Evolutionary conservation across 1,284 basidiomycete genomes (phyloP).

Genomic region (Chalciporus sp.): DNA sequence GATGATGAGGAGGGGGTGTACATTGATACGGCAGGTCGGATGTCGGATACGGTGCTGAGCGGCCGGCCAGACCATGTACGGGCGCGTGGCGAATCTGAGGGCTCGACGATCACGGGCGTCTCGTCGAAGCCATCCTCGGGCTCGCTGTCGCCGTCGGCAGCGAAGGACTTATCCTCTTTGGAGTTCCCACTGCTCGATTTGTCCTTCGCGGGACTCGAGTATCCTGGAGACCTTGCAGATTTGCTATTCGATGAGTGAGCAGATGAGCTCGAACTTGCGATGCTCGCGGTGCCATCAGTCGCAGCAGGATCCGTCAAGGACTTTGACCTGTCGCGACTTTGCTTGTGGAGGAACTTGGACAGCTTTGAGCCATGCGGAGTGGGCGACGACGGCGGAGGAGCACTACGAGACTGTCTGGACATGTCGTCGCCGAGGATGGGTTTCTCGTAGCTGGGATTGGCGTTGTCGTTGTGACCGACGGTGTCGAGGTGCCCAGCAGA

Average conservation of each 20-base stretch:
- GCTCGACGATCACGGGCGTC: constrained; percentile 55
- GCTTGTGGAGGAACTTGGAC: constrained; percentile 67
- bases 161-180: constrained; percentile 17
- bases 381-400: constrained; percentile 38
- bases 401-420: constrained; percentile 42
- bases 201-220: constrained; percentile 19
- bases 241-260: constrained; percentile 31
- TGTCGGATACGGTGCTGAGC: constrained; percentile 44
- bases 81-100: constrained; percentile 42
- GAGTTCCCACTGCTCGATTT: constrained; percentile 13
- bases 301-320: constrained; percentile 50
- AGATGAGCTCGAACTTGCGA: constrained; percentile 43
- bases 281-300: constrained; percentile 44
- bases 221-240: constrained; percentile 30
- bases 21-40: constrained; percentile 38
- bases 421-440: constrained; percentile 23
- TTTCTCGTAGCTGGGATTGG: constrained; percentile 13
- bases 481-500: constrained; percentile 14
- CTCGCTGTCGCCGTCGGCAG: constrained; percentile 28
- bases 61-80: constrained; percentile 52
- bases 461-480: constrained; percentile 22
- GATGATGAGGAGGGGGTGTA: constrained; percentile 31
- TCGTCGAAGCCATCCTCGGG: constrained; percentile 38
- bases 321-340: constrained; percentile 59
- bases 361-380: constrained; percentile 51